Base-by-base conservation (phyloP, 1,139 yeast species). In the Saccharomyces uvarum region DNA sequence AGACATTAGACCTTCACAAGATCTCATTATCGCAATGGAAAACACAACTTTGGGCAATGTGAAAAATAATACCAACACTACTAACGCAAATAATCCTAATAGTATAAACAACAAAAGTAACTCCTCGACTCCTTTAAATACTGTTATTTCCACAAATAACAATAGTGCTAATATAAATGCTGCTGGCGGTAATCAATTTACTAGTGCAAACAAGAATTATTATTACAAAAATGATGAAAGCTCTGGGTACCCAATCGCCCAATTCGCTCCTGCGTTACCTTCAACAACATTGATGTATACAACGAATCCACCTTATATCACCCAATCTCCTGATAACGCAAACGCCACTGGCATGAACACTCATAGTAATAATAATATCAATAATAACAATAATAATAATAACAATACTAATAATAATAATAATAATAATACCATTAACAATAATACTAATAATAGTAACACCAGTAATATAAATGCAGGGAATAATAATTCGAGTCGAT, bases 21-120 rank as follows among this genome's bases (percentile, higher is more conserved):
- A 79, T 44, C 75, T 89, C 50, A 76, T 84, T 77, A 72, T 75
- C 66, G 79, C 88, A 14, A 75, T 82, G 59, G 76, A 84, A 68
- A 81, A 83, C 62, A 75, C 82, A 56, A 75, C 83, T 1, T 70
- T 83, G 31, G 88, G 88, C 3, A 57, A 56, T 49, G 47, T 49
- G 32, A 55, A 53, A 47, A 46, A 46, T 13, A 46, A 16, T 11
- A 21, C 31, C 29, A 14, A 14, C 14, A 24, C 31, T 16, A 46
- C 31, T 13, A 46, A 26, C 13, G 19, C 29, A 5, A 29, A 6
- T 31, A 44, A 28, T 21, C 28, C 49, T 51, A 47, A 46, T 47
- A 51, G 32, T 51, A 51, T 46, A 46, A 47, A 51, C 47, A 42
- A 51, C 9, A 46, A 47, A 26, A 32, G 41, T 28, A 47, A 38